These are phyloP conservation scores for Marasmius tenuissimus DNA, from an alignment of 1,284 basidiomycete species.

Conservation along the genomic window DNA sequence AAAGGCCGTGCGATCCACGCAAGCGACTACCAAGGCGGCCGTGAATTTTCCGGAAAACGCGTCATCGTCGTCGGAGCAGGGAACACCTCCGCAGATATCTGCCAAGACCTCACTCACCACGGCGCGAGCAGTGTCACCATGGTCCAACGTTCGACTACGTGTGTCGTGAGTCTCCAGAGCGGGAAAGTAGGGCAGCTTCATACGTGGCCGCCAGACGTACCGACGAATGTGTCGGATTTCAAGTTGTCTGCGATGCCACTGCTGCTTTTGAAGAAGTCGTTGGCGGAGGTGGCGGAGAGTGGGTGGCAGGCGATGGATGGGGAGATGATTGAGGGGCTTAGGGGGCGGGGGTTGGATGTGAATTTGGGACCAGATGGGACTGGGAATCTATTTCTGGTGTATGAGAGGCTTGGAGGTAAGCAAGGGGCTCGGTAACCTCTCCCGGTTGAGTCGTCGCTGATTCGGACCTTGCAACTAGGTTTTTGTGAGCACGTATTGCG, in stretches of 20 bases:
- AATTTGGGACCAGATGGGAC: slow-evolving; percentile 29
- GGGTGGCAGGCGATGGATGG: slow-evolving; percentile 27
- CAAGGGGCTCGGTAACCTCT: not conserved
- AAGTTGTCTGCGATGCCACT: slow-evolving; percentile 40
- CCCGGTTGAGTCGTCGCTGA: too few species aligned
- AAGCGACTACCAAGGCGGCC: slow-evolving; percentile 26
- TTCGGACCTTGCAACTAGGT: not conserved
- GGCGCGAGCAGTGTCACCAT: slow-evolving; percentile 34
- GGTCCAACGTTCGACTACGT: slow-evolving; percentile 39
- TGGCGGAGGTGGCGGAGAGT: slow-evolving; percentile 26
- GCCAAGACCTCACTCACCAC: slow-evolving; percentile 31
- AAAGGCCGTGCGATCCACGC: slow-evolving; percentile 31
- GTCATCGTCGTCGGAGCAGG: slow-evolving; percentile 42
- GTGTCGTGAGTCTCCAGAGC: slow-evolving; percentile 32
- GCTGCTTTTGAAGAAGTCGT: slow-evolving; percentile 32
- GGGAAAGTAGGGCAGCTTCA: slow-evolving; percentile 21
- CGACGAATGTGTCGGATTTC: slow-evolving; percentile 46
- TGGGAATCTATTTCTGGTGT: slow-evolving; percentile 25
- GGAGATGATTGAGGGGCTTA: slow-evolving; percentile 33
- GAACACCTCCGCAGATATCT: slow-evolving; percentile 38
- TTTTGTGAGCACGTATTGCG: slow-evolving; percentile 1
- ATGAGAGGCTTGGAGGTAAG: slow-evolving; percentile 29
- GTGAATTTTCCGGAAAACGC: slow-evolving; percentile 28
- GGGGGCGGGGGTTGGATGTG: slow-evolving; percentile 37
- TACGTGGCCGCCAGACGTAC: slow-evolving; percentile 40